These are phyloP conservation scores for Trichomonas vaginalis DNA, from an alignment of 208 protist genomes.

Conservation along the genomic window DNA sequence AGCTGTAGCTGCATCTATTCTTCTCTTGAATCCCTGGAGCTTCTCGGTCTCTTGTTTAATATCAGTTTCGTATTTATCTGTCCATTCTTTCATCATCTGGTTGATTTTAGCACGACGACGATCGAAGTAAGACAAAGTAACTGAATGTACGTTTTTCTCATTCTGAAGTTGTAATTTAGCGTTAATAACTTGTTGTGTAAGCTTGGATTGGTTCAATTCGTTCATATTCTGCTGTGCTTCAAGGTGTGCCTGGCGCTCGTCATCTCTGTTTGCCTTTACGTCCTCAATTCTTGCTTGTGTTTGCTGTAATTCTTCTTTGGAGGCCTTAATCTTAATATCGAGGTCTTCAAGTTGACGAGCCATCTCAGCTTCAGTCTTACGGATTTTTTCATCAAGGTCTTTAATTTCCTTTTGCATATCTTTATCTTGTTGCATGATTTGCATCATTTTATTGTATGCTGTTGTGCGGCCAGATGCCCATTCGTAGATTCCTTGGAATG, in stretches of 20 bases:
- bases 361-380: not conserved
- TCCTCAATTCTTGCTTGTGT: not conserved
- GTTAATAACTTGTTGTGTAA: not conserved
- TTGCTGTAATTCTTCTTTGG: not conserved
- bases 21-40: not conserved
- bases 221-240: not conserved
- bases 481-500: not conserved
- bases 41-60: not conserved
- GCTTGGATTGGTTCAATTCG: not conserved
- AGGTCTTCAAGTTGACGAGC: not conserved
- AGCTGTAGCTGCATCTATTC: not conserved
- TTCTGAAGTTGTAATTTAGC: not conserved
- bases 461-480: not conserved
- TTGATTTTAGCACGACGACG: not conserved
- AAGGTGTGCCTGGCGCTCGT: not conserved
- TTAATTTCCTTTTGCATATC: conserved; percentile 7
- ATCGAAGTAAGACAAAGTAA: not conserved
- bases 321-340: not conserved
- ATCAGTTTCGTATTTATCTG: not conserved
- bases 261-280: not conserved
- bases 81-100: not conserved
- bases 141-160: not conserved
- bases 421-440: conserved; percentile 12
- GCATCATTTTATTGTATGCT: not conserved
- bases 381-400: not conserved